Evolutionary conservation across 805 yeast species (phyloP), one percentile per base, ranked within the genome.

Genomic region (Candida saitoana): DNA sequence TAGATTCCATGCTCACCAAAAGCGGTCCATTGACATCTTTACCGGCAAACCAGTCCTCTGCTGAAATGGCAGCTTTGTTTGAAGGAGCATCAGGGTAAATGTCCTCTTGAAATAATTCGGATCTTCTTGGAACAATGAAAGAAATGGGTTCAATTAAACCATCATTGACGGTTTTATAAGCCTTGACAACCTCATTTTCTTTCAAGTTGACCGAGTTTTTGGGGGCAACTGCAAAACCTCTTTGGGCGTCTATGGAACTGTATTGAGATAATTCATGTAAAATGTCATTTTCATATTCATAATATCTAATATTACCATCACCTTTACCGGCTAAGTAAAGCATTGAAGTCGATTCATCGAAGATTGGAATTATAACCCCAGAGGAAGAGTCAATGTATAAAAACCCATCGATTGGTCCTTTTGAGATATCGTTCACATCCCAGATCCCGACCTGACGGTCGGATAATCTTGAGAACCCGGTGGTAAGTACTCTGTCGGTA

Each of bases 381-480:
- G 97, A 85, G 3, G 95, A 84, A 18, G 95, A 78, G 59, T 95
- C 99, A 38, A 93, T 76, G 32, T 82, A 79, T 56, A 84, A 74
- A 60, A 90, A 88, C 0, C 96, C 97, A 40, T 89, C 96, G 49
- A 93, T 77, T 35, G 96, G 89, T 25, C 98, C 98, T 38, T 74
- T 73, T 8, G 68, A 80, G 41, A 93, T 69, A 52, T 84, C 77
- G 25, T 74, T 71, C 16, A 89, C 73, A 54, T 93, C 89, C 99
- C 99, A 93, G 43, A 93, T 72, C 54, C 93, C 99, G 46, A 91
- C 71, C 67, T 93, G 98, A 60, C 99, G 87, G 59, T 93, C 98
- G 36, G 96, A 86, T 51, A 87, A 74, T 56, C 85, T 79, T 19
- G 96, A 87, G 62, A 93, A 93, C 1, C 99, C 99, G 6, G 99